Conservation (phyloP, 1,284 basidiomycete species). For the Cutaneotrichosporon sp. region DNA sequence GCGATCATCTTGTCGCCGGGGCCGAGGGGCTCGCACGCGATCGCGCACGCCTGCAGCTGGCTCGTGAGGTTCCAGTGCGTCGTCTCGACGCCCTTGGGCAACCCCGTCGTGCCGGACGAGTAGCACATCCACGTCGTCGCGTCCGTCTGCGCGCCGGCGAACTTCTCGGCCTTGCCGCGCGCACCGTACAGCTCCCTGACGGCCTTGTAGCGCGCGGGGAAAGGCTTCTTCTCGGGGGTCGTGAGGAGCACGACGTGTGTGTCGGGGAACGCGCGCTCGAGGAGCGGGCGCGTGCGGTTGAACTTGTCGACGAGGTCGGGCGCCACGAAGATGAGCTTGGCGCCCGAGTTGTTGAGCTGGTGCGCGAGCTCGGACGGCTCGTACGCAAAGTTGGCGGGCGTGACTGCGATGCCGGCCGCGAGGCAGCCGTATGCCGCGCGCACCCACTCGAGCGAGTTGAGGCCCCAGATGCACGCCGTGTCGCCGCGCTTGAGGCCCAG, state of each 20-base stretch:
- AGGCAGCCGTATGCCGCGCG: slow-evolving; percentile 62
- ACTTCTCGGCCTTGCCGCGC: slow-evolving; percentile 16
- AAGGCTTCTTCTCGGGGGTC: not conserved
- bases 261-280: slow-evolving; percentile 17
- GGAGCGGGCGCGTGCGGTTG: slow-evolving; percentile 30
- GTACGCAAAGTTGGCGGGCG: slow-evolving; percentile 45
- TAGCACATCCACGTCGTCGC: slow-evolving; percentile 59
- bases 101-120: slow-evolving; percentile 62
- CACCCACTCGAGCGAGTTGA: slow-evolving; percentile 66
- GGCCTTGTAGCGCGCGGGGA: slow-evolving; percentile 14
- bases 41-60: slow-evolving; percentile 19
- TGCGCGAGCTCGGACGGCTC: slow-evolving; percentile 47
- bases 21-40: not conserved
- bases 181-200: slow-evolving; percentile 13
- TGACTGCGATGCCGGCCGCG: slow-evolving; percentile 37
- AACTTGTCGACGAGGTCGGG: slow-evolving; percentile 57
- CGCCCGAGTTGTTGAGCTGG: slow-evolving; percentile 58
- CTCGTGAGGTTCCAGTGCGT: slow-evolving; percentile 66
- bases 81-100: slow-evolving; percentile 57
- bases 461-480: slow-evolving; percentile 45
- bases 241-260: slow-evolving; percentile 37
- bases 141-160: slow-evolving; percentile 13
- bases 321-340: slow-evolving; percentile 61
- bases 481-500: slow-evolving; percentile 38
- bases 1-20: slow-evolving; percentile 12